Conservation (phyloP, 768 basidiomycete species). For the Suillus plorans region DNA sequence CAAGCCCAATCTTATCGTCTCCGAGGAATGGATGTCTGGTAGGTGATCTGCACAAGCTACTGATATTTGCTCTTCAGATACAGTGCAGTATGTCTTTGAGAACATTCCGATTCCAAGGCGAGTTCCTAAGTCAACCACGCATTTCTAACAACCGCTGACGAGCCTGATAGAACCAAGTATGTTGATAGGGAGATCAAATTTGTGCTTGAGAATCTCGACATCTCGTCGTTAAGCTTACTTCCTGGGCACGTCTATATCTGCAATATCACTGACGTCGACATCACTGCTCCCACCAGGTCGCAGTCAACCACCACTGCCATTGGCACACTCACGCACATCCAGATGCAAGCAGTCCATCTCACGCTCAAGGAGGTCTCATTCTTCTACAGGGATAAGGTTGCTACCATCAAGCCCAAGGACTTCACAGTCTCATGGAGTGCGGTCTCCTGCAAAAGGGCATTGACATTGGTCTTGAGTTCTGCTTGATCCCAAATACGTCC, state of each 20-base stretch:
- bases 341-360: conserved; percentile 64
- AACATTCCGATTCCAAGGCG: conserved; percentile 72
- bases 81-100: too few species aligned
- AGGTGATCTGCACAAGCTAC: too few species aligned
- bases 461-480: conserved; percentile 65
- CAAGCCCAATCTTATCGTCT: too few species aligned
- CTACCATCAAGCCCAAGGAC: conserved; percentile 51
- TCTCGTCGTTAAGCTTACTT: conserved; percentile 63
- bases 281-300: conserved; percentile 41
- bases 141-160: not conserved
- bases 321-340: conserved; percentile 65
- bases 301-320: conserved; percentile 46
- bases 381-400: conserved; percentile 65
- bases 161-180: conserved; percentile 58
- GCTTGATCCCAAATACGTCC: conserved; percentile 55
- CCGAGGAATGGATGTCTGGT: not conserved
- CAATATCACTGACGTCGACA: conserved; percentile 65
- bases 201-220: conserved; percentile 71
- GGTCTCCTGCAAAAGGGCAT: conserved; percentile 65
- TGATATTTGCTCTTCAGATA: too few species aligned
- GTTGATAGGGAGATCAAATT: conserved; percentile 68
- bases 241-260: conserved; percentile 73
- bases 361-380: conserved; percentile 66
- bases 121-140: conserved; percentile 7
- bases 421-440: conserved; percentile 60